Percentiles rank a stretch among this genome's conserved stretches.
Evolutionary conservation across 1,284 basidiomycete species (phyloP).

Genomic region (Melampsora abietis-canadensis): DNA sequence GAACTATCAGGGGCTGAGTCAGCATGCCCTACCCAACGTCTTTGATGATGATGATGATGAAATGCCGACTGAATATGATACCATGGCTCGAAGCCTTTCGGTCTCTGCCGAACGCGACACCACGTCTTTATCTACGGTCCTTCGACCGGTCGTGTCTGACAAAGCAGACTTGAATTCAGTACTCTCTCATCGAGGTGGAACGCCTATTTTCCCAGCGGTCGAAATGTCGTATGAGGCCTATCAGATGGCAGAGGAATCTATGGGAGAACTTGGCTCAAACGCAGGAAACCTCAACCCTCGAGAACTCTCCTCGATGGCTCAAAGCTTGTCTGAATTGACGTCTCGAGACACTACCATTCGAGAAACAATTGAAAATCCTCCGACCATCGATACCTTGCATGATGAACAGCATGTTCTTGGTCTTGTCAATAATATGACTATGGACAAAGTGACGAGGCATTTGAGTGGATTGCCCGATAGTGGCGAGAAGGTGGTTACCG

Average conservation of each 20-base stretch:
- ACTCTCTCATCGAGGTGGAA: conserved; percentile 28
- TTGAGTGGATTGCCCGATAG: conserved; percentile 22
- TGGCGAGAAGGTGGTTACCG: background rate
- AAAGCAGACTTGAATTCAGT: conserved; percentile 41
- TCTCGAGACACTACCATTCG: conserved; percentile 31
- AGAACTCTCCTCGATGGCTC: conserved; percentile 28
- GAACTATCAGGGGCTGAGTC: background rate
- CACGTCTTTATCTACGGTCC: conserved; percentile 22
- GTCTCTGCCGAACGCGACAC: conserved; percentile 20
- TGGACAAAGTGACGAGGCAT: conserved; percentile 40
- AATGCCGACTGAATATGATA: conserved; percentile 18
- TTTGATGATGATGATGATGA: conserved; percentile 42
- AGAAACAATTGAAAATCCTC: conserved; percentile 39
- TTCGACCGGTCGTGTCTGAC: conserved; percentile 30
- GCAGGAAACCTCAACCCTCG: background rate
- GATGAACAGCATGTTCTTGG: background rate
- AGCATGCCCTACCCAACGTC: conserved; percentile 24
- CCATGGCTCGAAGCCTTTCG: conserved; percentile 38
- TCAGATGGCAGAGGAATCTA: conserved; percentile 23
- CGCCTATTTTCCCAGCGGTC: conserved; percentile 17
- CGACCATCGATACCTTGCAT: conserved; percentile 4
- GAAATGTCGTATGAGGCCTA: conserved; percentile 39
- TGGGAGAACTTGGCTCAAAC: conserved; percentile 12
- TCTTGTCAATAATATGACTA: conserved; percentile 15
- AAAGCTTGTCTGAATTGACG: conserved; percentile 40